Base-by-base conservation (phyloP, 2,329 filamentous ascomycete genomes). In the Cyphellophora attinorum region DNA sequence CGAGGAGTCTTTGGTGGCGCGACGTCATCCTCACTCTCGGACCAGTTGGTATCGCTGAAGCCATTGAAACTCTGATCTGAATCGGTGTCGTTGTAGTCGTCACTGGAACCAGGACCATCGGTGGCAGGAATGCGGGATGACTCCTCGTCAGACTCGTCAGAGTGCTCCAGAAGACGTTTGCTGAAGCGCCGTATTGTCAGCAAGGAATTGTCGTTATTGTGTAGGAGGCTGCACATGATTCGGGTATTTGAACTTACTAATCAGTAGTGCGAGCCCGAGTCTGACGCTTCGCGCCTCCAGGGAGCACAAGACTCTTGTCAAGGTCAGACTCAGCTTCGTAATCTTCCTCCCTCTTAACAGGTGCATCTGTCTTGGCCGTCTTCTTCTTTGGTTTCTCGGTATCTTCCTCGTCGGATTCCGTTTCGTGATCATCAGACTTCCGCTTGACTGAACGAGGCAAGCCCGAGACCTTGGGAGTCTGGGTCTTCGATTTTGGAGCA, bases 21-120 rank as follows among this genome's bases (percentile, higher is more conserved):
- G n/a, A n/a, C n/a, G n/a, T n/a, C n/a, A n/a, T n/a, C n/a, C n/a
- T n/a, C n/a, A n/a, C n/a, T n/a, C n/a, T n/a, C n/a, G n/a, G n/a
- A n/a, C n/a, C n/a, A n/a, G n/a, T n/a, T n/a, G n/a, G n/a, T n/a
- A n/a, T n/a, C n/a, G n/a, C n/a, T n/a, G n/a, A n/a, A n/a, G 21
- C n/a, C 21, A 25, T n/a, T 25, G 8, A 25, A 25, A n/a, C 8
- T 25, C 8, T 25, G n/a, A n/a, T 25, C 21, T 8, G 8, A 8
- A 25, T 25, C 21, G 21, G 21, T 25, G 21, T 25, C 21, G 21
- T 25, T 8, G 21, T 25, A 25, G n/a, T 25, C 21, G n/a, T 25
- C 21, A 25, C 21, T 25, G 21, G 8, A 8, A 8, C n/a, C n/a
- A n/a, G 21, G 8, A 8, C 21, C 21, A 25, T 25, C 21, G n/a